phyloP scores from a whole-genome alignment of 2,329 filamentous ascomycete genomes.

The Aureobasidium sp. region DNA sequence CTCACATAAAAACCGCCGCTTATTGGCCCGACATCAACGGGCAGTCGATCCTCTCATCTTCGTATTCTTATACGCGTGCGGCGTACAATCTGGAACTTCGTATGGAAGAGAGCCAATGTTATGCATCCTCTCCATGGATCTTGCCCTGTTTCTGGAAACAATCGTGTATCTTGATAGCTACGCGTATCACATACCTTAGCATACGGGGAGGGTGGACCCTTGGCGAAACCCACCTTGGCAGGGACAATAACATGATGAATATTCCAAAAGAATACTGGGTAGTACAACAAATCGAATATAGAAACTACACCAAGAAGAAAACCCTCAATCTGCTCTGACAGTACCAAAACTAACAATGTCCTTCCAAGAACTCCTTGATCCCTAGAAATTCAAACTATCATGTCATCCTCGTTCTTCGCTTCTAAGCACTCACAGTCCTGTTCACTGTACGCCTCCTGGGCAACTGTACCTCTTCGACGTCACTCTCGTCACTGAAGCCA shows the following conservation, averaged over 20 bases:
- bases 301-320: background rate
- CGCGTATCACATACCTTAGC: no score
- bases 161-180: no score
- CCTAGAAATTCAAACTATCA: background rate
- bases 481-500: constrained; percentile 20
- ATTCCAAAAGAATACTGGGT: background rate
- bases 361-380: background rate
- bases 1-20: background rate
- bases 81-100: background rate
- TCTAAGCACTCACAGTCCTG: background rate
- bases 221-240: background rate
- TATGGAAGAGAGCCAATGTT: no score
- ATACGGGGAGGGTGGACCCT: no score
- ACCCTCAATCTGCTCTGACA: background rate
- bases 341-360: background rate
- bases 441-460: background rate
- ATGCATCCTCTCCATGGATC: background rate
- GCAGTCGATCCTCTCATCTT: background rate
- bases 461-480: constrained; percentile 16
- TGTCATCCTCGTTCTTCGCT: background rate
- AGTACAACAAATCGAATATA: background rate
- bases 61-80: background rate
- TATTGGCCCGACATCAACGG: constrained; percentile 5
- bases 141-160: no score
- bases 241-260: background rate